phyloP scores from a whole-genome alignment of 2,329 filamentous ascomycete genomes.

The Emergomyces orientalis region DNA sequence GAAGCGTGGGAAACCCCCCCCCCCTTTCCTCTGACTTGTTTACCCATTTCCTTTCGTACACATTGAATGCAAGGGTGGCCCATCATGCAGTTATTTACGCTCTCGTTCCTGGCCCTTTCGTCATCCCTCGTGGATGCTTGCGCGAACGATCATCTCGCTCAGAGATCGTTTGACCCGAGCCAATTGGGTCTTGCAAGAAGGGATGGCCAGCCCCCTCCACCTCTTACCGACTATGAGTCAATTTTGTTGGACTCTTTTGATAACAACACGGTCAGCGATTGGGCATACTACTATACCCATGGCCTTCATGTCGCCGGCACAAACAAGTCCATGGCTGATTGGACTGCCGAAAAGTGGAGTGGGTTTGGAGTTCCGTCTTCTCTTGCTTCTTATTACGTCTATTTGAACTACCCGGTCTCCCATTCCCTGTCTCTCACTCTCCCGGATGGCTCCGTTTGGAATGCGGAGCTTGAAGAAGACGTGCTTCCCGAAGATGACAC shows the following conservation, averaged over 20 bases:
- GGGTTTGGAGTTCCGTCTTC: constrained; percentile 20
- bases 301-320: constrained; percentile 25
- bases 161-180: constrained; percentile 11
- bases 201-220: constrained; percentile 19
- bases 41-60: background rate
- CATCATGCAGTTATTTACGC: constrained; percentile 10
- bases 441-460: constrained; percentile 18
- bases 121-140: constrained; percentile 15
- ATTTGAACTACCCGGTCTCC: constrained; percentile 24
- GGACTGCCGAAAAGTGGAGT: constrained; percentile 25
- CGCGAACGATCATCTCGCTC: constrained; percentile 7
- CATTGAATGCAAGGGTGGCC: constrained; percentile 2
- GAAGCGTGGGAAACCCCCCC: background rate
- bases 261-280: constrained; percentile 21
- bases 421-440: constrained; percentile 18
- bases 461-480: constrained; percentile 19
- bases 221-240: constrained; percentile 21
- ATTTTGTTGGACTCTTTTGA: constrained; percentile 23
- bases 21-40: background rate
- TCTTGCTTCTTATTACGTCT: constrained; percentile 21
- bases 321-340: constrained; percentile 24
- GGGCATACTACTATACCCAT: constrained; percentile 26
- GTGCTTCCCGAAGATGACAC: constrained; percentile 19
- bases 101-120: constrained; percentile 14
- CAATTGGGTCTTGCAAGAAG: constrained; percentile 16